Evolutionary conservation across 768 basidiomycete genomes (phyloP).

Genomic region (Cystofilobasidium bisporidii): DNA sequence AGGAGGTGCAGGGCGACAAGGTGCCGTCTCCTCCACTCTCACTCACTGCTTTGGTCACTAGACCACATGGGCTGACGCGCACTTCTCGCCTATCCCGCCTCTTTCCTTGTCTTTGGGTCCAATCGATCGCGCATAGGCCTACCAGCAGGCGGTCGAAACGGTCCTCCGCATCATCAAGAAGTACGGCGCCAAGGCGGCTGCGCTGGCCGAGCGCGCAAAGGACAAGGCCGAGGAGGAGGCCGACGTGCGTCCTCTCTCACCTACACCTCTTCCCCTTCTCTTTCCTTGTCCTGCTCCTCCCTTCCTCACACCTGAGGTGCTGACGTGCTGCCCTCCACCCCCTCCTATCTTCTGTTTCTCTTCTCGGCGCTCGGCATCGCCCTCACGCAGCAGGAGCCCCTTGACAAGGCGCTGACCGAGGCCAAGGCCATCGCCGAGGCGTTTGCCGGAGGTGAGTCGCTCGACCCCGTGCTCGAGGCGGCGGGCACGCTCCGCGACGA

Average conservation of each 20-base stretch:
- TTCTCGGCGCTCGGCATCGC: no score
- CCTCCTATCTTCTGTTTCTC: not conserved
- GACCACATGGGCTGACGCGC: no score
- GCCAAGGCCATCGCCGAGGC: slow-evolving; percentile 41
- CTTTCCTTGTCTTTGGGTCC: no score
- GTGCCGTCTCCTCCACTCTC: not conserved
- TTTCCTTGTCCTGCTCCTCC: not conserved
- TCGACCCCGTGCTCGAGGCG: slow-evolving; percentile 38
- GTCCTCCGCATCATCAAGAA: slow-evolving; percentile 41
- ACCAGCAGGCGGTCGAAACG: slow-evolving; percentile 40
- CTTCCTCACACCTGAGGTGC: not conserved
- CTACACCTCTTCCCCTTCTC: no score
- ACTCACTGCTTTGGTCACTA: no score
- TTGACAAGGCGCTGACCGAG: slow-evolving; percentile 40
- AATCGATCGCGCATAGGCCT: no score
- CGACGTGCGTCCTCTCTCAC: slow-evolving; percentile 29
- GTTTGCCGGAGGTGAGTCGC: slow-evolving; percentile 38
- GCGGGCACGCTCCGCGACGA: slow-evolving; percentile 39
- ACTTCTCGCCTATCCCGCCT: no score
- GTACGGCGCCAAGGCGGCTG: slow-evolving; percentile 40
- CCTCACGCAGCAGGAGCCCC: slow-evolving; percentile 32
- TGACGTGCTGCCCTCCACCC: no score
- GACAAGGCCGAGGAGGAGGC: slow-evolving; percentile 35
- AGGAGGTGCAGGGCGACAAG: slow-evolving; percentile 20
- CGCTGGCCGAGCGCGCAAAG: slow-evolving; percentile 34